These are phyloP conservation scores for Apophysomyces sp. DNA, from an alignment of 371 early-diverging fungal genomes.

Conservation along the genomic window DNA sequence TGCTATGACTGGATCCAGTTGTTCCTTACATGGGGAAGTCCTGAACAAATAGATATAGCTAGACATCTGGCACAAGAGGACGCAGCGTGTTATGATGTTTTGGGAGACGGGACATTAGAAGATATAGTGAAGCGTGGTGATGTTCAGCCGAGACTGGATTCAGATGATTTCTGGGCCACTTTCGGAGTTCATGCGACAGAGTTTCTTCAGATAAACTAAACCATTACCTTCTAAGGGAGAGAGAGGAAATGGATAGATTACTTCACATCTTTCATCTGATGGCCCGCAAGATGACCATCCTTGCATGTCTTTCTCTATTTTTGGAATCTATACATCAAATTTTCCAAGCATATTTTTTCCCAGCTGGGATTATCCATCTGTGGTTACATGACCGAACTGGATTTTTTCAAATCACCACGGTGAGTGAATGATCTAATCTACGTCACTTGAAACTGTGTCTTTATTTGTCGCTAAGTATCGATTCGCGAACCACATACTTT, in stretches of 20 bases:
- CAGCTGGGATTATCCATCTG: not conserved
- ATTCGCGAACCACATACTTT: not conserved
- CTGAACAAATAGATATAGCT: conserved; percentile 28
- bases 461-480: not conserved
- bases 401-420: not conserved
- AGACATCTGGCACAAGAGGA: conserved; percentile 27
- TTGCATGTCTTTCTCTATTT: not conserved
- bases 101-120: conserved; percentile 30
- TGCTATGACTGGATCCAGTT: conserved; percentile 45
- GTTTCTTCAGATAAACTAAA: conserved; percentile 28
- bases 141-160: conserved; percentile 35
- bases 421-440: not conserved
- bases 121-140: conserved; percentile 25
- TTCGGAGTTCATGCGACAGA: conserved; percentile 32
- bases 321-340: too few relatives aligned
- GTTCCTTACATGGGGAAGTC: conserved; percentile 37
- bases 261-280: too few relatives aligned
- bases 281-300: not conserved
- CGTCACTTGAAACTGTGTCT: not conserved
- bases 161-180: conserved; percentile 47
- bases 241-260: not conserved
- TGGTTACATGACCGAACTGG: not conserved
- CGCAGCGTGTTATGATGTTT: conserved; percentile 12
- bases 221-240: not conserved
- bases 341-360: not conserved